Evolutionary conservation across 2,329 filamentous ascomycete species (phyloP).

Genomic region (Fusarium redolens): DNA sequence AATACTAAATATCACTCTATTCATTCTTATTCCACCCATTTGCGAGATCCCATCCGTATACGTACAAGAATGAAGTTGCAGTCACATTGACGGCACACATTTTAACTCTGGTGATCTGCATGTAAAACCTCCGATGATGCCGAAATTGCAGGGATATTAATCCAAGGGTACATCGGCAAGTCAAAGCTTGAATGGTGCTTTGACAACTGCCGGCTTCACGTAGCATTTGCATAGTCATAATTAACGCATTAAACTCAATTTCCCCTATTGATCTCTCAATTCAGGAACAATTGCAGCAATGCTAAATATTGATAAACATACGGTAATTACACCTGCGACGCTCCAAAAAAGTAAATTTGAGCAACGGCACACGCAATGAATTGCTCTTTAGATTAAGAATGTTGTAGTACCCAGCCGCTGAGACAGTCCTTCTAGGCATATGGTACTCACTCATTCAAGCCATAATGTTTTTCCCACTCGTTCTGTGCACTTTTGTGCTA

Average conservation of each 20-base stretch:
- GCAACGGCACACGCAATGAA: not conserved
- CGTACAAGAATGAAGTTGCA: not conserved
- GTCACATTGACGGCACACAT: not conserved
- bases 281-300: no score
- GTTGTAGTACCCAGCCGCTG: not conserved
- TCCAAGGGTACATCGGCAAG: not conserved
- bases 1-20: no score
- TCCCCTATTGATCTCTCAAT: not conserved
- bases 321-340: not conserved
- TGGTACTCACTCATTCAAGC: not conserved
- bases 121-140: not conserved
- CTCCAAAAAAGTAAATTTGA: not conserved
- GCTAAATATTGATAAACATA: not conserved
- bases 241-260: constrained; percentile 1
- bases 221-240: not conserved
- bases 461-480: not conserved
- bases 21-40: no score
- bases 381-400: not conserved
- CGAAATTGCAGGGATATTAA: not conserved
- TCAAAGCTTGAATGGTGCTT: not conserved
- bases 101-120: not conserved
- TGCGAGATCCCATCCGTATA: no score
- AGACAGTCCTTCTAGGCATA: not conserved
- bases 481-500: not conserved
- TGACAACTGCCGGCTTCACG: not conserved